A percentile compares a stretch with the other conserved stretches of the same genome.
phyloP scores from a whole-genome alignment of 768 basidiomycete species.

The Lactarius quietus region DNA sequence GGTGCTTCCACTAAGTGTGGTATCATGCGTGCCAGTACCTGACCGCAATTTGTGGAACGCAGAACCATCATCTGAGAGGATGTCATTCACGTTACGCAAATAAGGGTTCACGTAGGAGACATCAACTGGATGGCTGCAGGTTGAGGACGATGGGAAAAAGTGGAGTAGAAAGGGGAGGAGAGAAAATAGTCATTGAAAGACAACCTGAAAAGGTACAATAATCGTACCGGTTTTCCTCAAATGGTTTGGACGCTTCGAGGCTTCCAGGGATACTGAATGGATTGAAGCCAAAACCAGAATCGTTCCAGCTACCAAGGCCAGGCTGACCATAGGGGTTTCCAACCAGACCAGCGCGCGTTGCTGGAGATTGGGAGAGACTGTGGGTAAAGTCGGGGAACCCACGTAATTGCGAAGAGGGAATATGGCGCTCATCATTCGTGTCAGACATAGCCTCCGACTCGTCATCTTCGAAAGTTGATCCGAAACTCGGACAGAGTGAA shows the following conservation, averaged over 20 bases:
- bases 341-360: conserved; percentile 51
- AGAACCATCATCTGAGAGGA: conserved; percentile 68
- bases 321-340: conserved; percentile 44
- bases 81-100: conserved; percentile 77
- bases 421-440: conserved; percentile 43
- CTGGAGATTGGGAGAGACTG: conserved; percentile 75
- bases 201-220: conserved; percentile 54
- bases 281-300: conserved; percentile 48
- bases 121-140: conserved; percentile 44
- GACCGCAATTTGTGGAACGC: conserved; percentile 74
- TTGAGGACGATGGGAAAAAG: conserved; percentile 44
- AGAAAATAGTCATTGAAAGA: conserved; percentile 51
- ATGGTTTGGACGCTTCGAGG: conserved; percentile 57
- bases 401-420: conserved; percentile 42
- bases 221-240: conserved; percentile 60
- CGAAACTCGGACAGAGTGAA: conserved; percentile 49
- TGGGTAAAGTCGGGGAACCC: conserved; percentile 62
- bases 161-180: conserved; percentile 42
- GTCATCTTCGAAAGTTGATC: conserved; percentile 79
- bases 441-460: conserved; percentile 64
- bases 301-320: conserved; percentile 53
- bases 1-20: conserved; percentile 79
- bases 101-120: conserved; percentile 82
- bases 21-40: conserved; percentile 59
- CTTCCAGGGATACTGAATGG: conserved; percentile 55